Conservation (phyloP, 2,329 filamentous ascomycete species). For the Colletotrichum spaethianum region DNA sequence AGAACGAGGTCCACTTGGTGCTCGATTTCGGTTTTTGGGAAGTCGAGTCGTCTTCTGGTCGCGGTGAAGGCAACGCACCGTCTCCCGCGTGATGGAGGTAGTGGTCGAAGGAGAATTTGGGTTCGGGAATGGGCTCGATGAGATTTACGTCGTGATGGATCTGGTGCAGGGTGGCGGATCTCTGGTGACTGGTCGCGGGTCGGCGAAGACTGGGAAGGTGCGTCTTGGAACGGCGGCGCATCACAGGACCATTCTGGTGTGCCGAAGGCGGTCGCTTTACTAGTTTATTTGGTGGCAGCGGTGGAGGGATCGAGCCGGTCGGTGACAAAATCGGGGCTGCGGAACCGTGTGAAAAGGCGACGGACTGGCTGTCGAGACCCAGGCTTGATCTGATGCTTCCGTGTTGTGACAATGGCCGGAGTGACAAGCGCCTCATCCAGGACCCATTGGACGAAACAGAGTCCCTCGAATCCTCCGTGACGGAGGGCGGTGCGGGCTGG, state of each 20-base stretch:
- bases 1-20: conserved; percentile 69
- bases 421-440: conserved; percentile 81
- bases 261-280: conserved; percentile 79
- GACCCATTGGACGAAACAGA: conserved; percentile 75
- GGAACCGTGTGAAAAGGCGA: conserved; percentile 77
- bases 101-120: conserved; percentile 42
- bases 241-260: conserved; percentile 59
- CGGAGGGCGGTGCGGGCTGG: conserved; percentile 49
- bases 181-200: conserved; percentile 84
- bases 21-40: conserved; percentile 38
- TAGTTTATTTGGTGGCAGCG: conserved; percentile 79
- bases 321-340: conserved; percentile 73
- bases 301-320: conserved; percentile 54
- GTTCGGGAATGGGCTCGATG: conserved; percentile 31
- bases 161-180: conserved; percentile 78
- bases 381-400: conserved; percentile 76
- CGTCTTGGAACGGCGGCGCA: conserved; percentile 67
- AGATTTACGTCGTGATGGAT: conserved; percentile 52
- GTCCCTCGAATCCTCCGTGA: conserved; percentile 64
- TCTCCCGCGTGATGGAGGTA: conserved; percentile 12
- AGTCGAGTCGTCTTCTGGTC: conserved; percentile 4
- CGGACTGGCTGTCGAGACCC: conserved; percentile 75
- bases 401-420: conserved; percentile 75
- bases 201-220: conserved; percentile 77
- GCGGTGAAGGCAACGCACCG: neutral